A percentile compares a stretch with the other conserved stretches of the same genome.
phyloP scores from a whole-genome alignment of 169 alveolate species.

The Eimeria falciformis region DNA sequence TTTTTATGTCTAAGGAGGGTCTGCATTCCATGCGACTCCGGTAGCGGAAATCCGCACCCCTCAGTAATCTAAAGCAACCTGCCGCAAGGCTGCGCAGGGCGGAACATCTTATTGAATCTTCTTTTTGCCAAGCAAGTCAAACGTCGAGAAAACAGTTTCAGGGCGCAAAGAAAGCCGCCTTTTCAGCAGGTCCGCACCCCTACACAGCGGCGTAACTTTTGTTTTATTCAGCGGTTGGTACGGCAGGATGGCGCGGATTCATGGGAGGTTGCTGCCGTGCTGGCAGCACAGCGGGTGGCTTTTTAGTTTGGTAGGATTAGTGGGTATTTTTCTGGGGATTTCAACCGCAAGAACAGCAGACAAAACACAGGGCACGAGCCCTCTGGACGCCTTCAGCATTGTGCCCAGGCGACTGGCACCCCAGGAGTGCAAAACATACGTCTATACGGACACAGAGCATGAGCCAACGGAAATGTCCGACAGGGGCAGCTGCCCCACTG shows the following conservation, averaged over 20 bases:
- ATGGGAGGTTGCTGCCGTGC: not conserved
- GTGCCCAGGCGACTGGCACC: conserved; percentile 3
- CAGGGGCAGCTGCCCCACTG: conserved; percentile 59
- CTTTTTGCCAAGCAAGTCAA: not conserved
- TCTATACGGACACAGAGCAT: conserved; percentile 39
- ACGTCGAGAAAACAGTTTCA: not conserved
- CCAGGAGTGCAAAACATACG: conserved; percentile 46
- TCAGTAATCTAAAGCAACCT: not conserved
- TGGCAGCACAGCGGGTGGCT: not conserved
- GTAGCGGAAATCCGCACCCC: too few species aligned
- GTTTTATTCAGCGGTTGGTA: not conserved
- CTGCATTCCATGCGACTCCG: not conserved
- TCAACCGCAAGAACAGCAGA: not conserved
- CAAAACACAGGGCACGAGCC: not conserved
- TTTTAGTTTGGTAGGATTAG: not conserved
- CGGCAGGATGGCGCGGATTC: not conserved
- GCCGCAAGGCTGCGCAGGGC: not conserved
- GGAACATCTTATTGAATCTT: not conserved
- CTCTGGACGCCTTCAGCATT: not conserved
- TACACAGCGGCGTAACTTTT: too few species aligned
- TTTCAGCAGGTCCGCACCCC: not conserved
- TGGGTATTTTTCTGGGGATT: not conserved
- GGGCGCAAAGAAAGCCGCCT: not conserved
- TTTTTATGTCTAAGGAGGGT: not conserved
- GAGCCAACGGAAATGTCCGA: conserved; percentile 61